Conservation (phyloP, 495 filamentous ascomycete genomes). For the Oidiodendron maius region DNA sequence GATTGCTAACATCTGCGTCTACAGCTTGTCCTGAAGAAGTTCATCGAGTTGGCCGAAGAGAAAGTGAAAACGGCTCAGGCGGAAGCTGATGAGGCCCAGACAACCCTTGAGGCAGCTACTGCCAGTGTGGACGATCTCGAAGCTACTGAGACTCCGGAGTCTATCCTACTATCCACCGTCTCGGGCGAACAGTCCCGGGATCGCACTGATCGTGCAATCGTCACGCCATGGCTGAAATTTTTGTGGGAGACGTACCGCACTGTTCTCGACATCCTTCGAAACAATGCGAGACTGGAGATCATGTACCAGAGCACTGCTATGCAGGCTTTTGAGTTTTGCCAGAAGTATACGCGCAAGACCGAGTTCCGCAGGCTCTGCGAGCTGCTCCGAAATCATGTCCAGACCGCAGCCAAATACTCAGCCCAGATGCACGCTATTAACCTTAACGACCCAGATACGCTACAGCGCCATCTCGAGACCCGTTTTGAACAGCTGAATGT, state of each 20-base stretch:
- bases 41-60: slow-evolving; percentile 92
- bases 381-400: slow-evolving; percentile 94
- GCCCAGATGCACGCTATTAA: slow-evolving; percentile 99
- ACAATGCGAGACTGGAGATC: slow-evolving; percentile 94
- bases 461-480: slow-evolving; percentile 94
- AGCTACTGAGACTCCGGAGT: slow-evolving; percentile 95
- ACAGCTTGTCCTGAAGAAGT: slow-evolving; percentile 86
- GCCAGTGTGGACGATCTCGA: slow-evolving; percentile 90
- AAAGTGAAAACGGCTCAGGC: slow-evolving; percentile 96
- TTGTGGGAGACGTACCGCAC: slow-evolving; percentile 99
- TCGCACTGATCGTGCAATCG: slow-evolving; percentile 93
- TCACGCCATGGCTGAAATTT: slow-evolving; percentile 99
- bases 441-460: slow-evolving; percentile 91
- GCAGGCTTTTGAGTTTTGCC: slow-evolving; percentile 97
- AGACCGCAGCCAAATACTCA: slow-evolving; percentile 98
- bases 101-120: slow-evolving; percentile 69
- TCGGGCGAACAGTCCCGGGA: slow-evolving; percentile 96
- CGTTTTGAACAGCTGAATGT: slow-evolving; percentile 98
- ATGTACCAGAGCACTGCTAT: slow-evolving; percentile 98
- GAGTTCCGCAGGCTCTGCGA: slow-evolving; percentile 98
- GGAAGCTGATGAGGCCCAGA: slow-evolving; percentile 92
- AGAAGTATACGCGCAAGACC: slow-evolving; percentile 97
- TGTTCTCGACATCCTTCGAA: slow-evolving; percentile 95
- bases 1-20: slow-evolving; percentile 4
- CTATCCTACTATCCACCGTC: slow-evolving; percentile 93